phyloP scores from a whole-genome alignment of 2,329 filamentous ascomycete species.

The Dactylellina haptotyla region DNA sequence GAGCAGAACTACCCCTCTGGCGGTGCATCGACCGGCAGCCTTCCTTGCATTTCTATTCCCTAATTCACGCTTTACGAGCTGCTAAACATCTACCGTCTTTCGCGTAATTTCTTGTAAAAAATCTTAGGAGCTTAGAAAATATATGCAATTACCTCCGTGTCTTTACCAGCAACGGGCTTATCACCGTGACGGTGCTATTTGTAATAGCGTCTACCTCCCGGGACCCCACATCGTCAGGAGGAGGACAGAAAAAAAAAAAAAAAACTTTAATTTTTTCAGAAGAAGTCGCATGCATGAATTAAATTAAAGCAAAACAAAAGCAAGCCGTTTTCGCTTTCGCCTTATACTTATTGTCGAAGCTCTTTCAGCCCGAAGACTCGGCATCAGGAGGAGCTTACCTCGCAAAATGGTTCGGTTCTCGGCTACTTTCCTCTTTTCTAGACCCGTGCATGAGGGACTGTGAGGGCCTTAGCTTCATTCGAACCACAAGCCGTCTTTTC shows the following conservation, averaged over 20 bases:
- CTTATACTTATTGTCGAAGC: slow-evolving; percentile 21
- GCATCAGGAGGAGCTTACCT: slow-evolving; percentile 2
- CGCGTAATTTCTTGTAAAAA: not conserved
- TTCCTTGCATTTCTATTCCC: slow-evolving; percentile 3
- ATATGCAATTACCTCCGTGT: not conserved
- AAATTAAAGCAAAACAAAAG: not conserved
- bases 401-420: slow-evolving; percentile 9
- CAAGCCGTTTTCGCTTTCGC: no score
- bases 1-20: not conserved
- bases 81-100: not conserved
- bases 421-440: slow-evolving; percentile 23
- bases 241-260: no score
- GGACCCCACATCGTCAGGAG: slow-evolving; percentile 22
- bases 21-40: slow-evolving; percentile 12
- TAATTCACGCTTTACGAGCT: not conserved
- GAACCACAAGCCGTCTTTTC: slow-evolving; percentile 16
- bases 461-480: slow-evolving; percentile 9
- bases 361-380: not conserved
- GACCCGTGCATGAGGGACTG: slow-evolving; percentile 15
- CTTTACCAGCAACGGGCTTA: not conserved
- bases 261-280: no score
- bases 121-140: not conserved
- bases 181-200: slow-evolving; percentile 28
- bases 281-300: not conserved
- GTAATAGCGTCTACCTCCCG: slow-evolving; percentile 20